Base-by-base conservation (phyloP, 805 yeast species). In the Vanderwaltozyma polyspora region DNA sequence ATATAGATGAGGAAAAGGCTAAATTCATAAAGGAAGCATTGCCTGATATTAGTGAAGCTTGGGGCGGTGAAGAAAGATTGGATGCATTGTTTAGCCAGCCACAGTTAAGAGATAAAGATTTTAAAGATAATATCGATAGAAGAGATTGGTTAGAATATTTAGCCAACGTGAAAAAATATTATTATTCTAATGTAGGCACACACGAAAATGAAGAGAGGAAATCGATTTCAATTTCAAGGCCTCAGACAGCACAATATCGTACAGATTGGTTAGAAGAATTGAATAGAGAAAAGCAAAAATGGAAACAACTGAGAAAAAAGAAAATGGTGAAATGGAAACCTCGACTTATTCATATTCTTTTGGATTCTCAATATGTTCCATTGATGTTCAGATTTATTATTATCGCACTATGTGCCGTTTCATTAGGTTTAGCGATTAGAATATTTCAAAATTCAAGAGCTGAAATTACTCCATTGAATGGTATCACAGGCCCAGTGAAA, bases 351-450 rank as follows among this genome's bases (percentile, higher is more conserved):
- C 65, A 76, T 29, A 60, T 79, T 19, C 60, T 87, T 22, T 67
- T 82, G 35, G 73, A 74, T 41, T 85, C 82, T 52, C 87, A 94
- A 14, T 78, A 82, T 45, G 67, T 86, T 10, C 95, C 96, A 2
- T 63, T 89, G 32, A 67, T 79, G 17, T 70, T 89, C 42, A 64
- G 98, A 41, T 51, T 76, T 3, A 58, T 72, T 25, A 74, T 75
- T 19, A 63, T 76, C 25, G 44, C 74, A 11, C 66, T 85, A 28
- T 74, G 84, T 10, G 59, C 72, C 0, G 59, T 76, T 24, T 84
- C 95, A 0, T 64, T 89, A 42, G 91, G 76, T 0, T 53, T 89
- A 18, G 86, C 96, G 0, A 59, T 67, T 5, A 57, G 77, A 30
- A 74, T 84, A 35, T 74, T 66, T 51, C 45, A 57, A 34, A 52